Base-by-base conservation (phyloP, 2,329 filamentous ascomycete genomes). In the Sporothrix phasma region DNA sequence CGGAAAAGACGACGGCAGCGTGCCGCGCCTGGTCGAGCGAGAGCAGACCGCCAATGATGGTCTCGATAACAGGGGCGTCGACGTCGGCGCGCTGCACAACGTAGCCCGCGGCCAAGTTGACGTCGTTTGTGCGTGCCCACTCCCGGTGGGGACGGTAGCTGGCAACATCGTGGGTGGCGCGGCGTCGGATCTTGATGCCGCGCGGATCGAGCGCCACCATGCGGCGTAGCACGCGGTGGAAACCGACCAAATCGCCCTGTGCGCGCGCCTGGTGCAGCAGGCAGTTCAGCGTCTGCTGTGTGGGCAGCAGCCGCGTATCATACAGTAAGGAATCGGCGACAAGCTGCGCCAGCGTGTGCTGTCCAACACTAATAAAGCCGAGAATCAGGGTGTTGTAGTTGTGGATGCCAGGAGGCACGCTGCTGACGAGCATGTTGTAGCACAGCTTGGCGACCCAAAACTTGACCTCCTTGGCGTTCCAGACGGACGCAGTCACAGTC, bases 331-430 rank as follows among this genome's bases (percentile, higher is more conserved):
- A 80, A 59, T 81, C 73, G 22, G 84, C 76, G 37, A 87, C 76
- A n/a, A 76, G 69, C 43, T 84, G 77, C 3, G 82, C 79, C 19
- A 87, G 74, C 43, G 76, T 74, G 63, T 80, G 76, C 61, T 80
- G 75, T 31, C 79, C 76, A 5, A 80, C 71, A 37, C 78, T 76
- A 61, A 81, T 79, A 60, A 93, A 85, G n/a, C 83, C 82, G n/a
- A 82, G 73, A 2, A 93, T 80, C 29, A 94, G 78, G 13, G 81
- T 80, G 70, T 92, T 92, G 76, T 86, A 90, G 3, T 86, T 90
- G 67, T 85, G 79, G 41, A 89, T 80, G 66, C 84, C 84, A 0
- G 89, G 88, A 0, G 85, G 82, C 19, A 83, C 77, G 1, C 80
- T 73, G 2, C 84, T 85, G 3, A 84, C 76, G 17, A 90, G 78